Conservation (phyloP, 2,329 filamentous ascomycete genomes). For the Ophioceras dolichostomum region DNA sequence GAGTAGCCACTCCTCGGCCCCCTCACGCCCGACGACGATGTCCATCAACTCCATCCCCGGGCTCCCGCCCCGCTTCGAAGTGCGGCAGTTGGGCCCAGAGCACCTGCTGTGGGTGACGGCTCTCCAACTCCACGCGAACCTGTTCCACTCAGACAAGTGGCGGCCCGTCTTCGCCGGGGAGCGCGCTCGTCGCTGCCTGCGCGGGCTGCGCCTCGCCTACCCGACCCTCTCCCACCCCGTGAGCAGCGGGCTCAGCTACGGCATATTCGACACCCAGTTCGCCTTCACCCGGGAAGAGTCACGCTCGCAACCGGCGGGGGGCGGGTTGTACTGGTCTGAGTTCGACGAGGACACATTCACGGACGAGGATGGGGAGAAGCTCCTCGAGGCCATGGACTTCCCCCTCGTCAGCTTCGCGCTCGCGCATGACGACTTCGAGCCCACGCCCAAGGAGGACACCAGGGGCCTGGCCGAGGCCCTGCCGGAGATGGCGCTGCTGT, state of each 20-base stretch:
- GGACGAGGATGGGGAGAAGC: conserved; percentile 4
- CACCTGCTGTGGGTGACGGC: conserved; percentile 13
- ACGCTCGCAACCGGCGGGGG: conserved; percentile 3
- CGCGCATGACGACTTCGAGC: conserved; percentile 12
- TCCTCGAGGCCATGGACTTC: conserved; percentile 19
- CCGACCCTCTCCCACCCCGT: conserved; percentile 11
- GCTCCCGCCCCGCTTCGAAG: conserved; percentile 7
- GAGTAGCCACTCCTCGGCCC: too few species aligned
- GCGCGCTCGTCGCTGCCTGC: conserved; percentile 1
- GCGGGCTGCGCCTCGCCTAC: conserved; percentile 4
- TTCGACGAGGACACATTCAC: not conserved
- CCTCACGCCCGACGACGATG: conserved; percentile 1
- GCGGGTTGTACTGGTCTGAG: conserved; percentile 16
- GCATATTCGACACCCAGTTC: conserved; percentile 14
- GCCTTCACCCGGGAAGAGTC: conserved; percentile 11
- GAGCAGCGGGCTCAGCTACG: conserved; percentile 9
- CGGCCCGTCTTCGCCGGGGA: conserved; percentile 8
- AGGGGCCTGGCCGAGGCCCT: conserved; percentile 3
- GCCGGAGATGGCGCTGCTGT: conserved; percentile 4
- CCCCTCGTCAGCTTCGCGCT: conserved; percentile 17
- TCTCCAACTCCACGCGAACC: conserved; percentile 13
- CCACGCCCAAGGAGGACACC: conserved; percentile 8
- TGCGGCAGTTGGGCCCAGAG: conserved; percentile 12
- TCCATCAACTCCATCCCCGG: not conserved
- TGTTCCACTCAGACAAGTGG: conserved; percentile 13